A percentile compares a stretch with the other conserved stretches of the same genome.
phyloP scores from a whole-genome alignment of 2,329 filamentous ascomycete genomes.

The Orbilia blumenaviensis region DNA sequence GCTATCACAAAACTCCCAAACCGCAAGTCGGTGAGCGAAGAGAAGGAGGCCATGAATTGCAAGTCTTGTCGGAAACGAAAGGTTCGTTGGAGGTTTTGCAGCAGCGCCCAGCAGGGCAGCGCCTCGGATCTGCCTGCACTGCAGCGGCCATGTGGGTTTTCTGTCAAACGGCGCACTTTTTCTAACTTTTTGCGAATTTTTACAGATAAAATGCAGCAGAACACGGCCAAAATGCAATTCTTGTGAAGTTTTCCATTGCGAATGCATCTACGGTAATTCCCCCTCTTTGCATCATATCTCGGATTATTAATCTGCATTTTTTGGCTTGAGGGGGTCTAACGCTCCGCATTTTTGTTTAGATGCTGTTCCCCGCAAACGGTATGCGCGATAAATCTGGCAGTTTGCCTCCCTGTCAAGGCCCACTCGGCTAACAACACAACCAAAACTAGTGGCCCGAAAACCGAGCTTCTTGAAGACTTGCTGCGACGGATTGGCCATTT shows the following conservation, averaged over 20 bases:
- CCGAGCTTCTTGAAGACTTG: constrained; percentile 84
- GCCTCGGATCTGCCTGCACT: neutral
- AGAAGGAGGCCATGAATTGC: constrained; percentile 92
- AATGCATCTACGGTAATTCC: constrained; percentile 81
- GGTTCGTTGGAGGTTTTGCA: constrained; percentile 66
- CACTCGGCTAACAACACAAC: constrained; percentile 49
- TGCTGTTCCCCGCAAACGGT: constrained; percentile 55
- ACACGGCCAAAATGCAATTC: constrained; percentile 85
- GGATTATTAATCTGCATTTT: neutral
- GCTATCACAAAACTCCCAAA: constrained; percentile 54
- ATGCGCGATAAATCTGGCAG: constrained; percentile 40
- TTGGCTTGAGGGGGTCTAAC: constrained; percentile 38
- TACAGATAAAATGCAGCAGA: constrained; percentile 89
- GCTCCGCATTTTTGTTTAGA: constrained; percentile 18
- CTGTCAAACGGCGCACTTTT: constrained; percentile 28
- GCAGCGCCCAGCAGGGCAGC: constrained; percentile 41
- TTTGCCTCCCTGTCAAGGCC: constrained; percentile 37
- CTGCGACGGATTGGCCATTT: constrained; percentile 85
- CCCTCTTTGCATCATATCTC: constrained; percentile 31
- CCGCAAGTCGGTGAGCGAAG: constrained; percentile 75
- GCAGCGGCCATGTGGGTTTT: constrained; percentile 8
- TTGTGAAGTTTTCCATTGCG: constrained; percentile 86
- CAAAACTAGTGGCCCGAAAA: constrained; percentile 86
- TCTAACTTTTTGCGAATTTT: constrained; percentile 39
- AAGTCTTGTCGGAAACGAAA: constrained; percentile 93